Evolutionary conservation across 2,329 filamentous ascomycete genomes (phyloP).

Genomic region (Taxawa tesnikishii): DNA sequence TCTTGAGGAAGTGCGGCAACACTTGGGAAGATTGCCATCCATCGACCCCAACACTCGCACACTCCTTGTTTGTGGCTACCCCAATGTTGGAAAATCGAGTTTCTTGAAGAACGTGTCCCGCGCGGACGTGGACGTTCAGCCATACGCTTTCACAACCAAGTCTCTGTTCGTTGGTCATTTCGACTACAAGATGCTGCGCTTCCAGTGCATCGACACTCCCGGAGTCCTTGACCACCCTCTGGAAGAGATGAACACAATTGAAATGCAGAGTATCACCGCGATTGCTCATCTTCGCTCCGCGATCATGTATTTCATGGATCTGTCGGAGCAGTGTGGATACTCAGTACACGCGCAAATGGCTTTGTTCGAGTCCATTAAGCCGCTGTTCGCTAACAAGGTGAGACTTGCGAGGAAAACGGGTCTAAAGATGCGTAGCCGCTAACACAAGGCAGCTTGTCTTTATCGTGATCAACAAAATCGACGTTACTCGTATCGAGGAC

Average conservation of each 20-base stretch:
- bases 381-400: slow-evolving; percentile 96
- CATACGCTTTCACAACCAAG: slow-evolving; percentile 98
- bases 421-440: too few relatives aligned
- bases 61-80: slow-evolving; percentile 91
- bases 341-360: slow-evolving; percentile 85
- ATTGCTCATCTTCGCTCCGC: slow-evolving; percentile 93
- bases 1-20: slow-evolving; percentile 91
- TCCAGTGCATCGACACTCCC: slow-evolving; percentile 94
- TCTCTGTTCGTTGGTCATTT: slow-evolving; percentile 95
- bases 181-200: slow-evolving; percentile 85
- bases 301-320: slow-evolving; percentile 96
- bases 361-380: slow-evolving; percentile 93
- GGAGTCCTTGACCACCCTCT: slow-evolving; percentile 95
- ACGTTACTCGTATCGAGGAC: slow-evolving; percentile 78
- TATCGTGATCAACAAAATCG: slow-evolving; percentile 96
- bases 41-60: slow-evolving; percentile 97
- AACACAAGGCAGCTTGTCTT: too few relatives aligned
- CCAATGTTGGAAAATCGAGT: slow-evolving; percentile 94
- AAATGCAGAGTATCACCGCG: slow-evolving; percentile 97
- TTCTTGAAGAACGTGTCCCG: slow-evolving; percentile 87
- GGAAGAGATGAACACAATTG: slow-evolving; percentile 99
- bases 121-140: slow-evolving; percentile 93
- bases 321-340: slow-evolving; percentile 94
- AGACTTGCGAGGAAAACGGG: too few relatives aligned
- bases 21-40: slow-evolving; percentile 91